phyloP scores from a whole-genome alignment of 495 filamentous ascomycete genomes.

The Trichoderma erinaceum region DNA sequence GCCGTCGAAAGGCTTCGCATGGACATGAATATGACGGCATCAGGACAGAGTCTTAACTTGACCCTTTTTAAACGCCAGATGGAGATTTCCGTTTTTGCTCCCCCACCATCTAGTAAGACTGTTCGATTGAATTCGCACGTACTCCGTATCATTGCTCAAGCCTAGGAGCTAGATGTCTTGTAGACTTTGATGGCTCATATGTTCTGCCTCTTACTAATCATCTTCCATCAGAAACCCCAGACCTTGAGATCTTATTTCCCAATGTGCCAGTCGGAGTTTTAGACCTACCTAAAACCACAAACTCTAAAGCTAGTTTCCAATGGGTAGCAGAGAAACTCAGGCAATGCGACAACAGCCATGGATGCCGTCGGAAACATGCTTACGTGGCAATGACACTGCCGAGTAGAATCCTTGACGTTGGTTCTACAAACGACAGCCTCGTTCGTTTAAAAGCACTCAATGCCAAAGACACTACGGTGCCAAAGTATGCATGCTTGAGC shows the following conservation, averaged over 20 bases:
- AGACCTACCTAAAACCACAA: not conserved
- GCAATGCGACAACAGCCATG: constrained; percentile 9
- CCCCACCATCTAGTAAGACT: not conserved
- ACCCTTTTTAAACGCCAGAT: not conserved
- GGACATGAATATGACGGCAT: not conserved
- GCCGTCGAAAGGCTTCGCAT: not conserved
- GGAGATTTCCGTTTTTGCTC: constrained; percentile 5
- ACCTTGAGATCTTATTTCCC: not conserved
- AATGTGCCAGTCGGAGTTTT: not conserved
- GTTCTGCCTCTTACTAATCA: not conserved
- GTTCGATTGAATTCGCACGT: not conserved
- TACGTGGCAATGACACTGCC: not conserved
- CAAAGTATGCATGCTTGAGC: constrained; percentile 16
- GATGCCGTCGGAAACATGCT: not conserved
- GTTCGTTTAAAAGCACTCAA: not conserved
- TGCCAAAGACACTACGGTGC: not conserved
- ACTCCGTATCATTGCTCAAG: not conserved
- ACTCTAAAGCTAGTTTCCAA: constrained; percentile 5
- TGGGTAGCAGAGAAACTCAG: not conserved
- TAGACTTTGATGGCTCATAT: not conserved
- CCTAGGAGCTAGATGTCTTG: not conserved
- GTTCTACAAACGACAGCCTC: not conserved
- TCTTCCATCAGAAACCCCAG: not conserved
- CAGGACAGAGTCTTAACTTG: not conserved
- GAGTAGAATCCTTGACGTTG: constrained; percentile 4